Evolutionary conservation across 2,329 filamentous ascomycete genomes (phyloP), one percentile per base, ranked within the genome.

Genomic region (Ampelomyces quisqualis): DNA sequence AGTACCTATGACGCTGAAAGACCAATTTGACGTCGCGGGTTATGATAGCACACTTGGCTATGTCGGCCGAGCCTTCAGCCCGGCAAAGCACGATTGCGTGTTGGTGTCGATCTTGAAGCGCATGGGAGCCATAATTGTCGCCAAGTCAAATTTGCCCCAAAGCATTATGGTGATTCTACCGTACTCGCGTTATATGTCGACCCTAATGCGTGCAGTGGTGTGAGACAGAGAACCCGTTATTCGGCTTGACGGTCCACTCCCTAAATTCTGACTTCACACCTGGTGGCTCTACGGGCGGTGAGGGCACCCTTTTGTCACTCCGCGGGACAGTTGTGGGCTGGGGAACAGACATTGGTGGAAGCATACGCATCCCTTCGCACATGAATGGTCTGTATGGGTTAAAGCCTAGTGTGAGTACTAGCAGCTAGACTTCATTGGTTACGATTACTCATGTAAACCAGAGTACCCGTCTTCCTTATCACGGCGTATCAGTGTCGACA

Each of bases 201-300:
- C 13, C 31, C 36, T 50, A 20, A 76, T 34, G 75, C 73, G 8
- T 29, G 78, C 75, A 82, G 78, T 65, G 68, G 55, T 78, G 77
- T 20, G 79, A 83, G 67, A 83, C 79, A 0, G 68, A 78, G 51
- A 83, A 83, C 65, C 78, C 82, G 43, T 76, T 84, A 48, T 78
- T 81, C 53, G 77, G 73, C 3, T 77, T 79, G 43, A 80, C 77
- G 0, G 70, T 70, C 49, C 82, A 82, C 49, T 78, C 80, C 2
- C 74, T 70, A 47, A 81, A 82, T 58, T 69, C 77, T 15, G 68
- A 76, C 4, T 68, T 82, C 3, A 73, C 72, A 5, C 66, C 67
- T 40, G 80, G 80, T 13, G 80, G 80, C 10, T 80, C 77, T 30
- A 81, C 78, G 1, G 80, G 80, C 2, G 80, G 75, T 32, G 80